These are phyloP conservation scores for Viola pubescens DNA, from an alignment of 441 rosid genomes.

Conservation along the genomic window DNA sequence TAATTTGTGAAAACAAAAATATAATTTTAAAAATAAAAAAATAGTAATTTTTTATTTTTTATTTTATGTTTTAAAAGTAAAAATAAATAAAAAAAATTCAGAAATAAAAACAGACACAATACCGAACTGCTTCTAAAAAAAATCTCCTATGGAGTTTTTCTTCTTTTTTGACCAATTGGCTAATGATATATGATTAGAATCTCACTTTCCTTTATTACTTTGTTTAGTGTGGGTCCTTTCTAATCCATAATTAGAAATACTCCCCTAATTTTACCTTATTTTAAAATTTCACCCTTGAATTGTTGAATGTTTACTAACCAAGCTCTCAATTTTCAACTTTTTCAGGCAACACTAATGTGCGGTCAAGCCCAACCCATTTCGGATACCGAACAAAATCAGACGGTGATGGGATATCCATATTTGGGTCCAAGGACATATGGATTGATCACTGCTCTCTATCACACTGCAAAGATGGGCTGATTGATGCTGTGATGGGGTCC, in stretches of 20 bases:
- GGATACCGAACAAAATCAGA: constrained; percentile 75
- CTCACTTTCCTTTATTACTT: background rate
- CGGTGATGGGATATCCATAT: constrained; percentile 87
- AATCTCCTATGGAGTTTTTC: too few species aligned
- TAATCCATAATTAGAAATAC: background rate
- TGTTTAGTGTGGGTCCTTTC: background rate
- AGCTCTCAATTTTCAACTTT: background rate
- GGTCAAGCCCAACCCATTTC: constrained; percentile 77
- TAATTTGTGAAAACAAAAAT: too few species aligned
- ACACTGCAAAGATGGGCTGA: constrained; percentile 76
- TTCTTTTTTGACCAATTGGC: too few species aligned
- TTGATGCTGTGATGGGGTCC: constrained; percentile 88
- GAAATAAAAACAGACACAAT: too few species aligned
- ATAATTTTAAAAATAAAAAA: background rate
- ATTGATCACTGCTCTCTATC: constrained; percentile 87
- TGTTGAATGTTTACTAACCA: background rate
- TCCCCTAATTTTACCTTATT: background rate
- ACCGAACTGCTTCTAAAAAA: too few species aligned
- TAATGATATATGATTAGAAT: background rate
- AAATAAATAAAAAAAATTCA: too few species aligned
- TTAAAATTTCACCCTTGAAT: background rate
- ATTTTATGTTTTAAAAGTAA: too few species aligned
- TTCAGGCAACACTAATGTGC: constrained; percentile 61
- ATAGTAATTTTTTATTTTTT: background rate
- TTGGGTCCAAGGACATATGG: constrained; percentile 87